Base-by-base conservation (phyloP, 352 stramenopile genomes). In the Phytopythium sindhum region DNA sequence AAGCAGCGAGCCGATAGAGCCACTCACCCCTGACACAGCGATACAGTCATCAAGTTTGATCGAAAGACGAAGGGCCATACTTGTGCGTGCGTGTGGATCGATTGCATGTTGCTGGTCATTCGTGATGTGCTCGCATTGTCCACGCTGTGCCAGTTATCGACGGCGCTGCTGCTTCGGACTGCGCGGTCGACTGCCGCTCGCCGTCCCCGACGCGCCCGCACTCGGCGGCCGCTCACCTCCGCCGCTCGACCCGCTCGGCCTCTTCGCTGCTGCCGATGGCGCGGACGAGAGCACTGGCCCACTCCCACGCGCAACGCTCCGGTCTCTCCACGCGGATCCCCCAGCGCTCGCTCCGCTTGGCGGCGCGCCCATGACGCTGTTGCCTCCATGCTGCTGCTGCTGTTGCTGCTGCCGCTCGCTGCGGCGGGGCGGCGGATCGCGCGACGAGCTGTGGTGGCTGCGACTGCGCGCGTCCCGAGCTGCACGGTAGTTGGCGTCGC, bases 391-490 rank as follows among this genome's bases (percentile, higher is more conserved):
- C 21, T 50, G 33, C 24, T 63, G 37, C 54, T 52, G 23, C n/a
- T 69, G 21, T 31, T 56, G 48, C 45, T 55, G 45, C 41, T 57
- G 53, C 15, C 79, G 79, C 55, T 86, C 79, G 33, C 66, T 83
- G 28, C 78, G 78, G 15, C 79, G 75, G 26, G 68, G 70, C 57
- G 74, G 65, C 10, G 67, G 35, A 21, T 88, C 77, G 24, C 79
- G 65, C 6, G 78, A 75, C 12, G 69, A 79, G 35, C 72, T 81
- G 48, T 84, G 78, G 42, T 87, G 74, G 29, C 70, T 87, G 24
- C 78, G 78, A 48, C 69, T 84, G 51, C 75, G 73, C 11, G 73
- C 80, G 1, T 82, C 66, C 56, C 74, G 65, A 24, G 67, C 67
- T 39, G 53, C 53, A 29, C 76, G 73, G 44, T 80, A 63, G 60